These are phyloP conservation scores for Diplosphaera chodatii DNA, from an alignment of 139 green algal species.

Conservation along the genomic window DNA sequence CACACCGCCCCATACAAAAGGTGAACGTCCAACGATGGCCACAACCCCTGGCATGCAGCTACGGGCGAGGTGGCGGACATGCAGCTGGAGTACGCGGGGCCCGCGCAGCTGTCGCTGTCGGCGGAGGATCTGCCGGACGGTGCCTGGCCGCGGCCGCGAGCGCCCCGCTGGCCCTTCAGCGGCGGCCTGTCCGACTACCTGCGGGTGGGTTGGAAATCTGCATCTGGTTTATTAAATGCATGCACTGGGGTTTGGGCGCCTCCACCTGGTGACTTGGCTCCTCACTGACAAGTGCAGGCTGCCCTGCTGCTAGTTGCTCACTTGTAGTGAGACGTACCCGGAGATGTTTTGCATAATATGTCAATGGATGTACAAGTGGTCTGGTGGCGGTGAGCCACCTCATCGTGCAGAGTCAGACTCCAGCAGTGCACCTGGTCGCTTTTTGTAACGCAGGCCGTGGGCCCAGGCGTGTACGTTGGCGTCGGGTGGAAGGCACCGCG, in stretches of 20 bases:
- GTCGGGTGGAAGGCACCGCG: conserved; percentile 11
- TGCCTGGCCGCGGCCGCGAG: conserved; percentile 4
- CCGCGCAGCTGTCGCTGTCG: not conserved
- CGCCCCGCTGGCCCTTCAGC: conserved; percentile 8
- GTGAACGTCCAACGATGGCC: too few species aligned
- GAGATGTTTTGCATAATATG: too few species aligned
- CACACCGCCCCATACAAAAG: too few species aligned
- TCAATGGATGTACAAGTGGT: too few species aligned
- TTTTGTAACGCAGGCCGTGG: conserved; percentile 1
- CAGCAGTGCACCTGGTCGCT: too few species aligned
- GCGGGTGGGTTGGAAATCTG: not conserved
- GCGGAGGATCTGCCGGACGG: conserved; percentile 4
- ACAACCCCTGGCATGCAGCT: too few species aligned
- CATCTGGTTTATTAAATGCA: not conserved
- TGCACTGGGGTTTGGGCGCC: not conserved
- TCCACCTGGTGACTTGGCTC: not conserved
- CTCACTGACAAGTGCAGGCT: too few species aligned
- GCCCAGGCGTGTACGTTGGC: conserved; percentile 12
- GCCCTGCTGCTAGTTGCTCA: too few species aligned
- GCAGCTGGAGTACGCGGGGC: conserved; percentile 11
- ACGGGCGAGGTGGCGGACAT: conserved; percentile 11
- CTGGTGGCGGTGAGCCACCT: too few species aligned
- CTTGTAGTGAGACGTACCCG: too few species aligned
- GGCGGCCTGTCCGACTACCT: conserved; percentile 16
- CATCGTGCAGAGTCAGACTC: too few species aligned